Evolutionary conservation across 2,329 filamentous ascomycete genomes (phyloP).

Genomic region (Penicillium nordicum): DNA sequence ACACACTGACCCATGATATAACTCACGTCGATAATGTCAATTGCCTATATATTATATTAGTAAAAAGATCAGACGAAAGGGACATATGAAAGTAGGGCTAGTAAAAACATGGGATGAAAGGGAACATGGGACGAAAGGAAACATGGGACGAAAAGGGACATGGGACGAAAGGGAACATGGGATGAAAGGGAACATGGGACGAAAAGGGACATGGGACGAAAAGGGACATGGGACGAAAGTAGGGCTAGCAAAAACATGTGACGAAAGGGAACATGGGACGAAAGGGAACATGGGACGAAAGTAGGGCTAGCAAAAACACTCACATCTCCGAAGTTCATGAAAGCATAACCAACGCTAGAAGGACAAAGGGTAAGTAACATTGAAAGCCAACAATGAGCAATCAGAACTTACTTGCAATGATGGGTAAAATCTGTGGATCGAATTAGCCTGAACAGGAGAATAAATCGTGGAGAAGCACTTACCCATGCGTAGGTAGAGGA

Average conservation of each 20-base stretch:
- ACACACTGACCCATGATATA: not conserved
- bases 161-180: too few species aligned
- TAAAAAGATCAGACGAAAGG: not conserved
- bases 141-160: too few species aligned
- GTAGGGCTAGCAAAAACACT: constrained; percentile 33
- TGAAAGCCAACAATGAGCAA: not conserved
- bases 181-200: too few species aligned
- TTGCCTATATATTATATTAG: constrained; percentile 54
- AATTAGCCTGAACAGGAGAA: not conserved
- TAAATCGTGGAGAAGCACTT: constrained; percentile 14
- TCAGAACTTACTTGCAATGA: constrained; percentile 68
- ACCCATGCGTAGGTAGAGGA: constrained; percentile 88
- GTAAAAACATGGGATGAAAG: not conserved
- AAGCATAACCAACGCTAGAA: constrained; percentile 85
- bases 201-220: too few species aligned
- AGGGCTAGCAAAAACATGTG: not conserved
- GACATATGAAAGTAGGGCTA: not conserved
- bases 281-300: not conserved
- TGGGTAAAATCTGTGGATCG: constrained; percentile 65
- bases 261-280: not conserved
- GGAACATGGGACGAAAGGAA: not conserved
- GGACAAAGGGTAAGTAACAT: not conserved
- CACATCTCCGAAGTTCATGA: constrained; percentile 88
- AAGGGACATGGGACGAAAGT: not conserved
- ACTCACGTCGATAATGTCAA: constrained; percentile 68